Percentiles rank a stretch among this genome's conserved stretches.
Conservation (phyloP, 352 stramenopile genomes). For the Pythium inflatum region DNA sequence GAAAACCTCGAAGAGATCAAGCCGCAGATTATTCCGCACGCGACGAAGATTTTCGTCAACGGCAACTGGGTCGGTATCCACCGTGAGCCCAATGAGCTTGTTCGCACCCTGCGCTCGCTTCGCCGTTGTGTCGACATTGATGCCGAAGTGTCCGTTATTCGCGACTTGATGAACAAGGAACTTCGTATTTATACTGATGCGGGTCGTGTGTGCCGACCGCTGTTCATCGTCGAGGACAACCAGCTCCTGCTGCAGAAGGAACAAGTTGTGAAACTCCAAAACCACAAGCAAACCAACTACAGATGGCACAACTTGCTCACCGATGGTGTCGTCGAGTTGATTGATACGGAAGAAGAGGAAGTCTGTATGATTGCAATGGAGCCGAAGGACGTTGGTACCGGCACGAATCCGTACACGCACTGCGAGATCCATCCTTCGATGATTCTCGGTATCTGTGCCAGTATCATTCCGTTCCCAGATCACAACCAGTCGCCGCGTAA, state of each 20-base stretch:
- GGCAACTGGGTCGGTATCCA: constrained; percentile 99
- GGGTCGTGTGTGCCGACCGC: constrained; percentile 97
- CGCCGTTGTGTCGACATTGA: constrained; percentile 98
- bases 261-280: constrained; percentile 96
- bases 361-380: constrained; percentile 99
- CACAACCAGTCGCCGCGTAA: constrained; percentile 99
- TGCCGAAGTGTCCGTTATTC: constrained; percentile 98
- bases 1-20: constrained; percentile 98
- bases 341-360: constrained; percentile 99
- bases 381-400: constrained; percentile 90
- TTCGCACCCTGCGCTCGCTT: constrained; percentile 94
- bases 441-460: constrained; percentile 99
- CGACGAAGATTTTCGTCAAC: constrained; percentile 99
- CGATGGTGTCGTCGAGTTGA: constrained; percentile 97
- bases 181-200: constrained; percentile 99
- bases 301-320: constrained; percentile 89
- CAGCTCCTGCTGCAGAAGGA: constrained; percentile 96
- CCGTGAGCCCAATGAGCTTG: constrained; percentile 96
- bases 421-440: constrained; percentile 99
- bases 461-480: constrained; percentile 99
- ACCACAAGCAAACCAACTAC: constrained; percentile 90
- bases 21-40: constrained; percentile 96
- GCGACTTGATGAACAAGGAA: constrained; percentile 98
- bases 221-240: constrained; percentile 99
- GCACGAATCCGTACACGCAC: constrained; percentile 98